Conservation (phyloP, 202 grass and related monocot genomes). For the Musa balbisiana region DNA sequence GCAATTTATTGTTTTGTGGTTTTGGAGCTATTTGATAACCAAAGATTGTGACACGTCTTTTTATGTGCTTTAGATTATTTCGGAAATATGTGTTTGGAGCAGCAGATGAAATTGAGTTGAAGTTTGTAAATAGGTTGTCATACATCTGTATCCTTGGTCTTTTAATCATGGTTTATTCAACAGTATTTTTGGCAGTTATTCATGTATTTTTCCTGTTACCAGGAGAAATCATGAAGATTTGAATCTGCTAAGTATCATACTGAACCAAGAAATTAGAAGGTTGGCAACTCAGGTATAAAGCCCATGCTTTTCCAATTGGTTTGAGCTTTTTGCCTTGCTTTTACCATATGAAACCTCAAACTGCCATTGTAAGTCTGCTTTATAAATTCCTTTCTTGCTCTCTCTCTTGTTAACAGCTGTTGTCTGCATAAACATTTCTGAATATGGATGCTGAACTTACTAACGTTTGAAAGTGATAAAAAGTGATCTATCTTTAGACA, state of each 20-base stretch:
- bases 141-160: neutral
- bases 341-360: neutral
- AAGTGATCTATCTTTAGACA: neutral
- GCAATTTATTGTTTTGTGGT: neutral
- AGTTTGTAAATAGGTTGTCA: slow-evolving; percentile 65
- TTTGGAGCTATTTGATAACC: neutral
- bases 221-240: slow-evolving; percentile 71
- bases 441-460: neutral
- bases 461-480: neutral
- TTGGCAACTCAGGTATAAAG: slow-evolving; percentile 50
- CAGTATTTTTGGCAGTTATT: neutral
- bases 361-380: neutral
- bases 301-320: neutral
- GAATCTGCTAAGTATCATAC: slow-evolving; percentile 49
- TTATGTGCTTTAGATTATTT: slow-evolving; percentile 43
- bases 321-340: neutral
- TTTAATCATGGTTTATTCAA: neutral
- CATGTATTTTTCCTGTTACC: slow-evolving; percentile 7
- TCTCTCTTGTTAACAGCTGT: neutral
- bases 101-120: slow-evolving; percentile 73
- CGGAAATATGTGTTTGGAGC: slow-evolving; percentile 62
- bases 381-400: neutral
- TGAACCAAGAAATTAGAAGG: slow-evolving; percentile 79
- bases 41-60: neutral
- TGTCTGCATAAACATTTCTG: neutral